These are phyloP conservation scores for Bryoerythrophyllum caledonicum DNA, from an alignment of 225 moss, liverwort and hornwort species.

Conservation along the genomic window DNA sequence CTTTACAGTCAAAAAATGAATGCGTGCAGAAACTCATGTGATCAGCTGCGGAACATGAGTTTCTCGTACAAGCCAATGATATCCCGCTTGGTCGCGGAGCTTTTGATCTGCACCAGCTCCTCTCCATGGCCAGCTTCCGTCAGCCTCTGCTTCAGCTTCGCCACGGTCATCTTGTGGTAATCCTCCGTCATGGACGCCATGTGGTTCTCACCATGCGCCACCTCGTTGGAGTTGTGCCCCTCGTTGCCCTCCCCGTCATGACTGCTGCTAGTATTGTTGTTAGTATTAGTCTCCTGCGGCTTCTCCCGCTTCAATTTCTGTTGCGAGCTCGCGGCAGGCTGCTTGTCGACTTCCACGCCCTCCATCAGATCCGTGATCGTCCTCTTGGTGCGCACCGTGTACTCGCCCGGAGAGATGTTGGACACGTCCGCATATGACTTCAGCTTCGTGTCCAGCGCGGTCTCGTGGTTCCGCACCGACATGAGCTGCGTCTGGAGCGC, in stretches of 20 bases:
- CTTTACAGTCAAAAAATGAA: background rate
- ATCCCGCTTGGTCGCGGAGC: slow-evolving; percentile 67
- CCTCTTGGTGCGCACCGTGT: slow-evolving; percentile 59
- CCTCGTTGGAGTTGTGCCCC: slow-evolving; percentile 41
- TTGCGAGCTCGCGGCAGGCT: slow-evolving; percentile 31
- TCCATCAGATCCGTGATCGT: slow-evolving; percentile 10
- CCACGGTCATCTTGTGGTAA: slow-evolving; percentile 66
- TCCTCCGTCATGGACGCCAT: slow-evolving; percentile 31
- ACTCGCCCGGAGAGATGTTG: slow-evolving; percentile 42
- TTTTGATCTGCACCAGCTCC: slow-evolving; percentile 54
- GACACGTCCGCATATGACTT: slow-evolving; percentile 58
- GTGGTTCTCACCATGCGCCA: slow-evolving; percentile 20
- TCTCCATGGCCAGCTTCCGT: slow-evolving; percentile 77
- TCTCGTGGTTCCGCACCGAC: slow-evolving; percentile 70
- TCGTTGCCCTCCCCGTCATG: slow-evolving; percentile 26
- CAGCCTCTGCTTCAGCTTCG: slow-evolving; percentile 79
- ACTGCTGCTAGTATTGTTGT: slow-evolving; percentile 9
- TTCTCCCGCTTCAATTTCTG: slow-evolving; percentile 56
- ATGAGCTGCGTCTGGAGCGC: slow-evolving; percentile 67
- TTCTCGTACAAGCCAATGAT: slow-evolving; percentile 68
- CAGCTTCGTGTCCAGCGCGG: slow-evolving; percentile 68
- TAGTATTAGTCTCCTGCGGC: slow-evolving; percentile 57
- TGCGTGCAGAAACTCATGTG: background rate
- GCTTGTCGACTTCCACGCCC: slow-evolving; percentile 56
- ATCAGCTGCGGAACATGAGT: slow-evolving; percentile 39